phyloP scores from a whole-genome alignment of 2,329 filamentous ascomycete genomes.

The Pezicula carpinea region DNA sequence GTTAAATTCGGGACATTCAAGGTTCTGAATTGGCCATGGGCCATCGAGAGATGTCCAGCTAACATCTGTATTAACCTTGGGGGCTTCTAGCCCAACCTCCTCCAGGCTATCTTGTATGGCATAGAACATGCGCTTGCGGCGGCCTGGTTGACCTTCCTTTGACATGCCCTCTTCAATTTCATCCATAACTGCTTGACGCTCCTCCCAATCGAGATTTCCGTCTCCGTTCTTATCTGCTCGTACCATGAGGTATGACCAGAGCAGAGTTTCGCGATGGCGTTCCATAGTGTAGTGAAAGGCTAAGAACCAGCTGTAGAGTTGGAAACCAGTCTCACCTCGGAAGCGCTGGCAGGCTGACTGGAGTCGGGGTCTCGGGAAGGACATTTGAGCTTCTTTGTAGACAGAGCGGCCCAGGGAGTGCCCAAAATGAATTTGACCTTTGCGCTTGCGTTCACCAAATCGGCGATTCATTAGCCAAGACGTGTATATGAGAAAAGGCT shows the following conservation, averaged over 20 bases:
- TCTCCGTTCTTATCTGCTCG: slow-evolving; percentile 33
- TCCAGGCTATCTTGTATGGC: slow-evolving; percentile 30
- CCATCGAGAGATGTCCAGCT: slow-evolving; percentile 39
- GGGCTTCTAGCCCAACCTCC: slow-evolving; percentile 34
- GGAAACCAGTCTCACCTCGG: slow-evolving; percentile 36
- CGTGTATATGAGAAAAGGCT: slow-evolving; percentile 39
- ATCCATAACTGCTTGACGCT: slow-evolving; percentile 32
- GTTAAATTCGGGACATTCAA: slow-evolving; percentile 36
- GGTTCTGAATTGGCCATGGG: slow-evolving; percentile 33
- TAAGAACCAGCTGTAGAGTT: slow-evolving; percentile 39
- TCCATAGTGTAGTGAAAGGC: slow-evolving; percentile 40
- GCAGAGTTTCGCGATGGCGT: slow-evolving; percentile 36
- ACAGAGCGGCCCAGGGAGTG: slow-evolving; percentile 37
- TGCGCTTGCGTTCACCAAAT: slow-evolving; percentile 39
- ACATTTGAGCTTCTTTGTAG: slow-evolving; percentile 34
- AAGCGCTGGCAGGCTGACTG: slow-evolving; percentile 36
- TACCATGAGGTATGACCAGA: slow-evolving; percentile 39
- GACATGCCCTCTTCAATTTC: slow-evolving; percentile 32
- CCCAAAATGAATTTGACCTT: slow-evolving; percentile 38
- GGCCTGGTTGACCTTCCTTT: slow-evolving; percentile 27
- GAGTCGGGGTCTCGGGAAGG: slow-evolving; percentile 36
- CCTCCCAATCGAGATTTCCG: slow-evolving; percentile 36
- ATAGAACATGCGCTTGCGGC: slow-evolving; percentile 35
- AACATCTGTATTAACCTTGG: slow-evolving; percentile 35
- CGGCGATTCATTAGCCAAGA: slow-evolving; percentile 40